phyloP scores from a whole-genome alignment of 2,329 filamentous ascomycete species.

The Lecanosticta acicola region DNA sequence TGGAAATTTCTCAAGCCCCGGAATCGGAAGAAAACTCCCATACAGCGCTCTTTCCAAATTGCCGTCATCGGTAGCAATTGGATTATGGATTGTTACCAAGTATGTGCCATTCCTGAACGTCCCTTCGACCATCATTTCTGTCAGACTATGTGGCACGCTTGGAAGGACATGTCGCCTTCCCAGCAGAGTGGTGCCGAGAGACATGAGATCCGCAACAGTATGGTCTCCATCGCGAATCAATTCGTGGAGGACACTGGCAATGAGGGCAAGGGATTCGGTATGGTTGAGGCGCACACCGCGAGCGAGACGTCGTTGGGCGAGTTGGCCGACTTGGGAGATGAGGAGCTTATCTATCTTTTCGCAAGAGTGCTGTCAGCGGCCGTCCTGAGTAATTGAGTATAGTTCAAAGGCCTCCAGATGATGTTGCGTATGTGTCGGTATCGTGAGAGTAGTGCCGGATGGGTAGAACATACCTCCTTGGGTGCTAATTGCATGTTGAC shows the following conservation, averaged over 20 bases:
- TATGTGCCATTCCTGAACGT: slow-evolving; percentile 89
- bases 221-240: slow-evolving; percentile 95
- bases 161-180: slow-evolving; percentile 87
- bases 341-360: slow-evolving; percentile 87
- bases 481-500: slow-evolving; percentile 34
- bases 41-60: slow-evolving; percentile 83
- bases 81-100: slow-evolving; percentile 88
- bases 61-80: slow-evolving; percentile 78
- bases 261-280: slow-evolving; percentile 76
- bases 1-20: slow-evolving; percentile 54
- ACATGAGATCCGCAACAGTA: slow-evolving; percentile 88
- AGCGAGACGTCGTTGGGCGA: slow-evolving; percentile 83
- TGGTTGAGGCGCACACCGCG: slow-evolving; percentile 86
- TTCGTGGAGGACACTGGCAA: slow-evolving; percentile 87
- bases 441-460: no score
- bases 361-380: slow-evolving; percentile 1
- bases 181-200: slow-evolving; percentile 83
- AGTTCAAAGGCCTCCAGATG: not conserved
- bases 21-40: slow-evolving; percentile 82
- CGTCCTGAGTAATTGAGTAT: not conserved
- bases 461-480: slow-evolving; percentile 27
- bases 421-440: no score
- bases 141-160: slow-evolving; percentile 69
- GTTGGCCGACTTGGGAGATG: slow-evolving; percentile 79
- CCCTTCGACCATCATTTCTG: slow-evolving; percentile 87